Conservation (phyloP, 768 basidiomycete species). For the Strobilomyces confusus region DNA sequence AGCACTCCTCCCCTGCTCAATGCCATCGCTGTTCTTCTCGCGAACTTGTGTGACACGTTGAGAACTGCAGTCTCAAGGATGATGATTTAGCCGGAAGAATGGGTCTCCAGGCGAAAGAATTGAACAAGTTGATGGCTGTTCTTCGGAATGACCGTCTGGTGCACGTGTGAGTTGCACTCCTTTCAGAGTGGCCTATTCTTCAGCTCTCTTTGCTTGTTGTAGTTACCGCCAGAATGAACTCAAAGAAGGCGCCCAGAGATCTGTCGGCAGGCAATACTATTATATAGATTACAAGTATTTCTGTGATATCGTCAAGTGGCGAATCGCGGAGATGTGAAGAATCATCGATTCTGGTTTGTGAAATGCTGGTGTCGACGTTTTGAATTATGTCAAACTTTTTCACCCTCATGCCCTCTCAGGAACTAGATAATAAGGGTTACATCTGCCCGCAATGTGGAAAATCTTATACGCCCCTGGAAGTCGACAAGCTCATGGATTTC, state of each 20-base stretch:
- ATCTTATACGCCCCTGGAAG: conserved; percentile 82
- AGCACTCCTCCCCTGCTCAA: conserved; percentile 17
- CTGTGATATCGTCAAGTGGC: conserved; percentile 97
- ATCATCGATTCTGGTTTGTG: conserved; percentile 82
- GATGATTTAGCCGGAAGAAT: conserved; percentile 90
- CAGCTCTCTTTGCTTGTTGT: background rate
- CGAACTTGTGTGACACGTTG: conserved; percentile 17
- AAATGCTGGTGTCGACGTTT: conserved; percentile 52
- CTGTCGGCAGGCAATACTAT: conserved; percentile 88
- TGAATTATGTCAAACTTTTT: background rate
- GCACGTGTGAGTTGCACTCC: conserved; percentile 53
- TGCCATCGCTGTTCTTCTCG: conserved; percentile 9
- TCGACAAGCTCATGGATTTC: conserved; percentile 78
- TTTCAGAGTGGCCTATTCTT: conserved; percentile 1
- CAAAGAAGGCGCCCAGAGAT: conserved; percentile 84
- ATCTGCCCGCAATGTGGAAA: conserved; percentile 87
- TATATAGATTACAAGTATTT: conserved; percentile 95
- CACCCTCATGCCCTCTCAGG: conserved; percentile 43
- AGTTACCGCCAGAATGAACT: conserved; percentile 91
- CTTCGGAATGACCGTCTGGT: conserved; percentile 76
- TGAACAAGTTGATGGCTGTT: conserved; percentile 84
- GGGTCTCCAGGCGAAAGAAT: conserved; percentile 85
- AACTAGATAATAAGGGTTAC: conserved; percentile 97
- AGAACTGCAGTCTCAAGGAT: conserved; percentile 71
- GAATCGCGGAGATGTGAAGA: conserved; percentile 87